Percentiles rank a stretch among this genome's conserved stretches.
Conservation (phyloP, 1,284 basidiomycete species). For the Termitomyces sp. region DNA sequence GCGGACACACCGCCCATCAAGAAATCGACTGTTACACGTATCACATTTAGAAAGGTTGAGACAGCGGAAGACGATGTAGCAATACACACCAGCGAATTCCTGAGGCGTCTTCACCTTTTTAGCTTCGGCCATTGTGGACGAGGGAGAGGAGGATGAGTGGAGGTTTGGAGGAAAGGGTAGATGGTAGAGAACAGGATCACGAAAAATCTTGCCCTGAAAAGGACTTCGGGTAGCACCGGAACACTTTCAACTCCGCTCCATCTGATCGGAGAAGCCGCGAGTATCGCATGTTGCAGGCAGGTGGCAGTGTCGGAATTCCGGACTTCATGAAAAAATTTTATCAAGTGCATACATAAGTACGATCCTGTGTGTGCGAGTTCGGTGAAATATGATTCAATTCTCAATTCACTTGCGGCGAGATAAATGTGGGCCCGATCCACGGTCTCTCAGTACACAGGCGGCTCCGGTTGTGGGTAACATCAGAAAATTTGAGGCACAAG, state of each 20-base stretch:
- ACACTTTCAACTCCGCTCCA: constrained; percentile 34
- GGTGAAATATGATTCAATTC: neutral
- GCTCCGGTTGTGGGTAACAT: neutral
- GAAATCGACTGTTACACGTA: constrained; percentile 66
- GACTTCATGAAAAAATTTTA: neutral
- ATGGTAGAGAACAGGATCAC: constrained; percentile 24
- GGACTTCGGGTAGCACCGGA: constrained; percentile 41
- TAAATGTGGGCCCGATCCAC: too few species aligned
- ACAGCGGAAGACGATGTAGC: neutral
- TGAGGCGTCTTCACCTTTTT: constrained; percentile 76
- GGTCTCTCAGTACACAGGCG: too few species aligned
- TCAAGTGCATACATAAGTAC: too few species aligned
- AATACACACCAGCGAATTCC: constrained; percentile 69
- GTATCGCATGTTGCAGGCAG: constrained; percentile 5
- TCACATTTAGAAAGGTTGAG: constrained; percentile 14
- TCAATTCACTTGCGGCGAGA: neutral
- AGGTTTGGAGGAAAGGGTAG: constrained; percentile 28
- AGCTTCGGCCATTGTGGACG: constrained; percentile 67
- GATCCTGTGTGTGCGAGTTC: too few species aligned
- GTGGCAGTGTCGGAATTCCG: neutral
- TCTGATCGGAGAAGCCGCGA: constrained; percentile 18
- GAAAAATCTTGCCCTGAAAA: constrained; percentile 41
- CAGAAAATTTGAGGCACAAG: constrained; percentile 2
- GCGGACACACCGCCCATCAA: constrained; percentile 91
- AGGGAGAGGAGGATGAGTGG: constrained; percentile 34